Conservation (phyloP, 805 yeast genomes). For the Sugiyamaella valdiviana region DNA sequence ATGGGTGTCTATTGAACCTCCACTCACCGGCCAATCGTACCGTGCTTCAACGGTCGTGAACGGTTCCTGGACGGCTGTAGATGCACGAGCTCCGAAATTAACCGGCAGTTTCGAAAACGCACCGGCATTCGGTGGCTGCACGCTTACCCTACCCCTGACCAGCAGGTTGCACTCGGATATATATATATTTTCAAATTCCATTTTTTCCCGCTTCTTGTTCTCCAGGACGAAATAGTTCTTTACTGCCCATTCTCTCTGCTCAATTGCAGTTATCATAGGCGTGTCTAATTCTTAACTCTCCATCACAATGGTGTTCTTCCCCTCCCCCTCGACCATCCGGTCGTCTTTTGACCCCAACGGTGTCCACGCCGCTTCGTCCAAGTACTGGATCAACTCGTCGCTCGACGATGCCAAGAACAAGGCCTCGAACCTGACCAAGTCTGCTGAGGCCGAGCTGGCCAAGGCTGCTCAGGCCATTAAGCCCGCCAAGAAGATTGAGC, state of each 20-base stretch:
- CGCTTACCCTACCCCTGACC: background rate
- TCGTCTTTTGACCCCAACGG: conserved; percentile 36
- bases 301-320: conserved; percentile 33
- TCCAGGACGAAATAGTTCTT: background rate
- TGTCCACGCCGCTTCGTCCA: conserved; percentile 22
- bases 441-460: conserved; percentile 32
- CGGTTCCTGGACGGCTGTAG: background rate
- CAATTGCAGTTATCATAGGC: background rate
- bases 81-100: background rate
- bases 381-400: conserved; percentile 33
- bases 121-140: background rate
- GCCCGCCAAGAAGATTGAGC: conserved; percentile 29
- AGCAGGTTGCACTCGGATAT: background rate
- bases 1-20: too few relatives aligned
- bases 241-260: background rate
- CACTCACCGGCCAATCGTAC: too few relatives aligned
- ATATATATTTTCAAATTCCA: background rate
- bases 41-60: too few relatives aligned
- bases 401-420: conserved; percentile 16
- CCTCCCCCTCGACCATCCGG: conserved; percentile 32
- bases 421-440: conserved; percentile 24
- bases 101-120: background rate
- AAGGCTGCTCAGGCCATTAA: conserved; percentile 27
- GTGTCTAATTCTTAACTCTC: background rate
- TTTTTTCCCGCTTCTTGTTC: background rate